These are phyloP conservation scores for Tylopilus felleus DNA, from an alignment of 768 basidiomycete genomes.

Conservation along the genomic window DNA sequence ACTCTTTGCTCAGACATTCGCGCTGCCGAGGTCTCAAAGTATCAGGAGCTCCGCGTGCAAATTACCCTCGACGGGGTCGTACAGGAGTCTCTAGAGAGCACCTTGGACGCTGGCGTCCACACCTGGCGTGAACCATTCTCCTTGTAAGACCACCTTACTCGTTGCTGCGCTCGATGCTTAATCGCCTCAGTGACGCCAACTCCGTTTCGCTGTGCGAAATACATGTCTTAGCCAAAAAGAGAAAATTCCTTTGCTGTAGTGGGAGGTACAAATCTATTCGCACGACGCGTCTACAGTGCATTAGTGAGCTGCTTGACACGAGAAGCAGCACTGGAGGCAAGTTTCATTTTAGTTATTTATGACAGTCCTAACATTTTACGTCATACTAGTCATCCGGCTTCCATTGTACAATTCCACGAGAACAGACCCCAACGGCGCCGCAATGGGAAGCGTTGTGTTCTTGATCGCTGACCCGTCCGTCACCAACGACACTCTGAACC, in stretches of 20 bases:
- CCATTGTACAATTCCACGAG: constrained; percentile 32
- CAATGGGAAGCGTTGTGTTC: constrained; percentile 28
- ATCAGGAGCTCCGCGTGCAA: constrained; percentile 24
- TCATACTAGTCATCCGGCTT: constrained; percentile 28
- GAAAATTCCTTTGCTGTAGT: constrained; percentile 27
- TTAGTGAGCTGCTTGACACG: constrained; percentile 26
- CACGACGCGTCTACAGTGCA: constrained; percentile 26
- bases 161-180: constrained; percentile 7
- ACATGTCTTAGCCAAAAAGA: constrained; percentile 26
- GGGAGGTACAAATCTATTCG: constrained; percentile 27
- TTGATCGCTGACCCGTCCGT: constrained; percentile 20
- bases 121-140: constrained; percentile 30
- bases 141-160: constrained; percentile 18
- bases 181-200: constrained; percentile 12
- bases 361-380: constrained; percentile 29
- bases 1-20: constrained; percentile 19
- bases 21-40: constrained; percentile 21
- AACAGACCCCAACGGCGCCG: constrained; percentile 27
- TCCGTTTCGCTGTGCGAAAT: constrained; percentile 28
- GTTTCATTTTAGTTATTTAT: constrained; percentile 32
- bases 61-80: constrained; percentile 27
- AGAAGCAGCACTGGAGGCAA: constrained; percentile 25
- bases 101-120: constrained; percentile 23
- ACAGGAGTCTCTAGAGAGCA: constrained; percentile 30
- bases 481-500: constrained; percentile 11